phyloP scores from a whole-genome alignment of 495 filamentous ascomycete species.

The Immersiella caudata region DNA sequence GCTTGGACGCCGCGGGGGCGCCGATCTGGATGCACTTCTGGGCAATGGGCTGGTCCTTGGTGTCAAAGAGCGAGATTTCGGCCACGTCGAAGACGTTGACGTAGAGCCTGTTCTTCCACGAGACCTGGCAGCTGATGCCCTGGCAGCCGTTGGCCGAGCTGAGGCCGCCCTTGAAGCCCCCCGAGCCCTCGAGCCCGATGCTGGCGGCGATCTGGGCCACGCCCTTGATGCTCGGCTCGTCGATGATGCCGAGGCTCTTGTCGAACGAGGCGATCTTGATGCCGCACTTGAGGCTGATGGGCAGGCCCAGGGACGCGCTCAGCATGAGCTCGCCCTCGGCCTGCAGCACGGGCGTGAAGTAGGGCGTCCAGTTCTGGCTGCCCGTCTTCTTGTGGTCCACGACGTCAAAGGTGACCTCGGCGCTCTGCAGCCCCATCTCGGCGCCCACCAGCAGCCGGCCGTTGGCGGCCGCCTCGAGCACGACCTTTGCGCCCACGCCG shows the following conservation, averaged over 20 bases:
- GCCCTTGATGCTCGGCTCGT: conserved; percentile 30
- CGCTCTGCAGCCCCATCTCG: conserved; percentile 20
- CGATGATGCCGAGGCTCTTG: conserved; percentile 51
- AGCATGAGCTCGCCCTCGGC: conserved; percentile 26
- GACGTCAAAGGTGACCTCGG: conserved; percentile 18
- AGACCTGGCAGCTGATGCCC: conserved; percentile 16
- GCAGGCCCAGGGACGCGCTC: conserved; percentile 21
- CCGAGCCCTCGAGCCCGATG: neutral
- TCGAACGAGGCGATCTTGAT: conserved; percentile 22
- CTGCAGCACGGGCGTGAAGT: conserved; percentile 26
- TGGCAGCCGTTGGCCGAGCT: conserved; percentile 13
- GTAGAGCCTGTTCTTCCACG: conserved; percentile 20
- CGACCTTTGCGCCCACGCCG: conserved; percentile 10
- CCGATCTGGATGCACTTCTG: conserved; percentile 20
- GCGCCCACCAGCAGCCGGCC: conserved; percentile 22
- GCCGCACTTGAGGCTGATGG: conserved; percentile 23
- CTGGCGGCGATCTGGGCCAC: conserved; percentile 21
- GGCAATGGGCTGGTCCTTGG: conserved; percentile 18
- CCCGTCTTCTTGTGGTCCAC: neutral
- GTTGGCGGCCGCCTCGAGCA: conserved; percentile 17
- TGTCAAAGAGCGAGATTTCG: conserved; percentile 21
- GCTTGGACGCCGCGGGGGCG: neutral
- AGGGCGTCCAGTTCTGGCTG: conserved; percentile 16
- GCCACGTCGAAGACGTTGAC: conserved; percentile 20
- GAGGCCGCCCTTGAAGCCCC: conserved; percentile 1